Evolutionary conservation across 129 eudicot species (phyloP).

Genomic region (carrot (Daucus carota)): DNA sequence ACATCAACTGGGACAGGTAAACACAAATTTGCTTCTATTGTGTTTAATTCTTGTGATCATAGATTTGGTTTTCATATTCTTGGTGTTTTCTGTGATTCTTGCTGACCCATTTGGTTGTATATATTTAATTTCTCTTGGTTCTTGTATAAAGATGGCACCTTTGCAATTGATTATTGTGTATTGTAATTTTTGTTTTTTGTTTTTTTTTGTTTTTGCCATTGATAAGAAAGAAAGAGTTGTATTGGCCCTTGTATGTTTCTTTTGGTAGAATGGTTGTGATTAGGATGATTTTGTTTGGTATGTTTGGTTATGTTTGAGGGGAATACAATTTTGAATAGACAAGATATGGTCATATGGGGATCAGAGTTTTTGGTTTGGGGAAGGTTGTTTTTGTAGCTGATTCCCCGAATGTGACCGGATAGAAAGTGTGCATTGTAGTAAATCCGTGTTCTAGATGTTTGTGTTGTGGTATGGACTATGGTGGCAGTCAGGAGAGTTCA

Average conservation of each 20-base stretch:
- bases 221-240: no score
- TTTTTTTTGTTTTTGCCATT: not conserved
- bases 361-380: not conserved
- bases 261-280: not conserved
- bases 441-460: not conserved
- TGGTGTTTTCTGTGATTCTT: not conserved
- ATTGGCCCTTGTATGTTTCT: not conserved
- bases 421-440: not conserved
- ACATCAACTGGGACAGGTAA: slow-evolving; percentile 52
- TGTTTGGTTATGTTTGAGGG: not conserved
- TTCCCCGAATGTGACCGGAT: not conserved
- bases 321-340: not conserved
- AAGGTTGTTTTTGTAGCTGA: not conserved
- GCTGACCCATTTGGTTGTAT: not conserved
- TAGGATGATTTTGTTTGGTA: not conserved
- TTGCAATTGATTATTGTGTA: not conserved
- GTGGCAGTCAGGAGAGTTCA: not conserved
- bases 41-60: not conserved
- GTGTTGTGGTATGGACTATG: not conserved
- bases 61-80: not conserved
- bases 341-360: not conserved
- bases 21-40: not conserved
- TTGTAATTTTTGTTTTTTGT: not conserved
- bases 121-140: not conserved
- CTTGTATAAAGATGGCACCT: not conserved